Conservation (phyloP, 2,329 filamentous ascomycete species). For the Colletotrichum sp. region DNA sequence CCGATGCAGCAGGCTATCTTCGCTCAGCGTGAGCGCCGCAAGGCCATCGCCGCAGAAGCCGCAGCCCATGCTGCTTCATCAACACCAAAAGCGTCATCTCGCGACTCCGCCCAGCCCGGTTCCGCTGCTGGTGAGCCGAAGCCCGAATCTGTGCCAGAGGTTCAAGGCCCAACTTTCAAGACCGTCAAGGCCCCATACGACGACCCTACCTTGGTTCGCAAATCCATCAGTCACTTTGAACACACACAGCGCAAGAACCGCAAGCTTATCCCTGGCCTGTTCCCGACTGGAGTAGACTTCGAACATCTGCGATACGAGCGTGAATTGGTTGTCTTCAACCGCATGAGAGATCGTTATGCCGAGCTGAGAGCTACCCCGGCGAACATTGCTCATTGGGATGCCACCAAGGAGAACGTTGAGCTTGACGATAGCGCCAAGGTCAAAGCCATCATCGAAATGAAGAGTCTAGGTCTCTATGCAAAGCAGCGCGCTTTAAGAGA, state of each 20-base stretch:
- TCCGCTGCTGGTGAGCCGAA: slow-evolving; percentile 41
- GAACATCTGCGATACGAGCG: slow-evolving; percentile 86
- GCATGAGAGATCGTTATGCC: slow-evolving; percentile 82
- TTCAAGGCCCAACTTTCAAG: slow-evolving; percentile 63
- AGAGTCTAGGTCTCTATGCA: slow-evolving; percentile 84
- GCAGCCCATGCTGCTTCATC: slow-evolving; percentile 43
- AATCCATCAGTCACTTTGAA: slow-evolving; percentile 77
- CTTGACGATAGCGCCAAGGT: slow-evolving; percentile 85
- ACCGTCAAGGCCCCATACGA: slow-evolving; percentile 78
- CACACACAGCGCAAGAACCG: slow-evolving; percentile 79
- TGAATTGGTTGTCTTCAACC: slow-evolving; percentile 88
- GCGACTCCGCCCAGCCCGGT: slow-evolving; percentile 31
- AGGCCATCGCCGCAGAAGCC: slow-evolving; percentile 56
- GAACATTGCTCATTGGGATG: slow-evolving; percentile 88
- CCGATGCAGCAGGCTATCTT: slow-evolving; percentile 85
- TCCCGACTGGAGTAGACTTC: slow-evolving; percentile 87
- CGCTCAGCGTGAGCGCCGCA: slow-evolving; percentile 71
- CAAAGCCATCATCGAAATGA: slow-evolving; percentile 94
- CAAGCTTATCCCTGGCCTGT: slow-evolving; percentile 82
- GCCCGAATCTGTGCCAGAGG: slow-evolving; percentile 37
- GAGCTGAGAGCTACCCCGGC: slow-evolving; percentile 85
- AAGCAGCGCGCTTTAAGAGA: slow-evolving; percentile 89
- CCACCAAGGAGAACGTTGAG: slow-evolving; percentile 68
- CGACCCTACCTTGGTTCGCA: slow-evolving; percentile 50
- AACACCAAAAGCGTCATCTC: slow-evolving; percentile 27